These are phyloP conservation scores for Wickerhamiella slavikovae DNA, from an alignment of 805 yeast species.

Conservation along the genomic window DNA sequence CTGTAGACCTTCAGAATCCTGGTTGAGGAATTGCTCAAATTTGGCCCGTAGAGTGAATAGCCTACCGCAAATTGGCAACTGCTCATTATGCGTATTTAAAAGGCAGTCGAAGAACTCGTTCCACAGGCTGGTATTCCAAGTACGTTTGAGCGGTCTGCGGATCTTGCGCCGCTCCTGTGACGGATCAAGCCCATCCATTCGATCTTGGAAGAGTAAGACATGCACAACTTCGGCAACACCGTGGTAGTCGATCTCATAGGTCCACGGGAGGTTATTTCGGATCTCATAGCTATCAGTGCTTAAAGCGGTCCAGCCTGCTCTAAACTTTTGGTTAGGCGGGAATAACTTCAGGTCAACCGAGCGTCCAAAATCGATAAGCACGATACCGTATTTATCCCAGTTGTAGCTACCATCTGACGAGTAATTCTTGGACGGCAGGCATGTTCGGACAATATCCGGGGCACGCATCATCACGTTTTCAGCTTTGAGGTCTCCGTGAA, in stretches of 20 bases:
- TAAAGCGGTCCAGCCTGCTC: slow-evolving; percentile 38
- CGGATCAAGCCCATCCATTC: slow-evolving; percentile 24
- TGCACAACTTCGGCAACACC: slow-evolving; percentile 65
- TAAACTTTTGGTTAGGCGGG: slow-evolving; percentile 29
- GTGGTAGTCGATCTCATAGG: slow-evolving; percentile 62
- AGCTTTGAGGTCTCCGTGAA: slow-evolving; percentile 75
- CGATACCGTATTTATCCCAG: slow-evolving; percentile 36
- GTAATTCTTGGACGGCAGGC: background rate
- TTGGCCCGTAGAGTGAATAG: slow-evolving; percentile 18
- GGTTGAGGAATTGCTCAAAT: slow-evolving; percentile 25
- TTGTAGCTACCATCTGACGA: slow-evolving; percentile 1
- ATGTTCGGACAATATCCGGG: slow-evolving; percentile 5
- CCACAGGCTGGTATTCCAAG: slow-evolving; percentile 67
- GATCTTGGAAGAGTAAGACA: slow-evolving; percentile 47
- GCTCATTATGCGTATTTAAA: slow-evolving; percentile 29
- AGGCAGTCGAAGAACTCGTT: slow-evolving; percentile 36
- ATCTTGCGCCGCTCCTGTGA: slow-evolving; percentile 6
- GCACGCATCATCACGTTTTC: slow-evolving; percentile 68
- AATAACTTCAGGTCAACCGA: slow-evolving; percentile 50
- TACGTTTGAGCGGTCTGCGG: slow-evolving; percentile 34
- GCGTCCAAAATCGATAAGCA: slow-evolving; percentile 64
- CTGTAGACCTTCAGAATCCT: background rate
- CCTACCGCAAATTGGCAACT: slow-evolving; percentile 24
- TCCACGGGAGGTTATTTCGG: slow-evolving; percentile 42
- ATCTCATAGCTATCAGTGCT: slow-evolving; percentile 53